A percentile compares a stretch with the other conserved stretches of the same genome.
Evolutionary conservation across 768 basidiomycete species (phyloP).

Genomic region (Hortiboletus campestris): DNA sequence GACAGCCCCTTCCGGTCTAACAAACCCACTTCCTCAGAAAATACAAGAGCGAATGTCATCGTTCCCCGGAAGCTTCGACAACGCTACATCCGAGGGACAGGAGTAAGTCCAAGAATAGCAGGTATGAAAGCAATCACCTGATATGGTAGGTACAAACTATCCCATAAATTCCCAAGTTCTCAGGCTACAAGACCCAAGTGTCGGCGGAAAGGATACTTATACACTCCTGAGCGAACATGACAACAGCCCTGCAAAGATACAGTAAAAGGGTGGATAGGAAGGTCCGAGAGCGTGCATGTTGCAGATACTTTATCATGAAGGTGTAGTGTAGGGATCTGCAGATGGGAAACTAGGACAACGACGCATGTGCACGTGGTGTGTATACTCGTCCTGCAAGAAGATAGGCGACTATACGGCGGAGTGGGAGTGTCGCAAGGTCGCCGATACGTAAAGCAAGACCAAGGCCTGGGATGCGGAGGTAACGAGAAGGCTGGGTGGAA

Average conservation of each 20-base stretch:
- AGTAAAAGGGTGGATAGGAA: not conserved
- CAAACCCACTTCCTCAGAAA: constrained; percentile 24
- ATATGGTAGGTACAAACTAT: constrained; percentile 25
- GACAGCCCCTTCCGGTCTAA: constrained; percentile 9
- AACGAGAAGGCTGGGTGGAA: constrained; percentile 9
- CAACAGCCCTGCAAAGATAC: constrained; percentile 9
- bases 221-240: constrained; percentile 15
- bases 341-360: constrained; percentile 13
- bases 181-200: not conserved
- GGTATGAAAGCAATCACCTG: constrained; percentile 29
- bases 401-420: constrained; percentile 23
- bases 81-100: constrained; percentile 6
- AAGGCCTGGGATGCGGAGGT: constrained; percentile 28
- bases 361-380: constrained; percentile 14
- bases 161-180: not conserved
- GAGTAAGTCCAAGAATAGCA: constrained; percentile 22
- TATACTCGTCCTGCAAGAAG: constrained; percentile 27
- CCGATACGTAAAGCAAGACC: constrained; percentile 29
- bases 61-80: not conserved
- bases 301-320: constrained; percentile 1
- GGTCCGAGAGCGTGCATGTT: constrained; percentile 9
- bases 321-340: not conserved
- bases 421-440: constrained; percentile 29
- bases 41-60: constrained; percentile 23
- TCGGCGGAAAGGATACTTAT: constrained; percentile 11